Evolutionary conservation across 306 rosid genomes (phyloP), one percentile per base, ranked within the genome.

Genomic region (Prunus mongolica): DNA sequence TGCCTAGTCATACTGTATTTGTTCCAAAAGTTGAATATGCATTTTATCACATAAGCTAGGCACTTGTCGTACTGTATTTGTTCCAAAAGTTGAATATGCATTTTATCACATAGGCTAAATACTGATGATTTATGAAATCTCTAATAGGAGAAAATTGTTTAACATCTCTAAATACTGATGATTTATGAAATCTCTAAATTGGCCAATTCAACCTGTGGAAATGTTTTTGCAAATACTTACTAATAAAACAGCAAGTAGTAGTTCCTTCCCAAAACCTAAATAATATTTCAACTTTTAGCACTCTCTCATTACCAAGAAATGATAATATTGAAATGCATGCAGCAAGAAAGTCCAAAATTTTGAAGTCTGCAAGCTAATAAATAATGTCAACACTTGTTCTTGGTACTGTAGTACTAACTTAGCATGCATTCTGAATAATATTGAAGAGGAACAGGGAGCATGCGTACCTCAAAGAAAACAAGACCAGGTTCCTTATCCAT

Each of bases 401-500:
- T 70, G 63, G 49, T 38, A 56, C 6, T 0, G 24, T 55, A 55
- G 20, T 55, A 25, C 44, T 62, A 62, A 30, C 11, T 13, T 13
- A 5, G 38, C 6, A 41, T 41, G 67, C 38, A 41, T 38, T 32
- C 45, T 62, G 51, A 71, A 58, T 46, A 54, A 73, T 41, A 65
- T 25, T 67, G 67, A 77, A 67, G 58, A 58, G 20, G 41, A 62
- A 12, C 11, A 62, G 66, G 77, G 71, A 46, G 25, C 52, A 68
- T 75, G 55, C 79, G 55, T 85, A 92, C 98, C 96, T 95, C 97
- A 66, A 95, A 95, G 82, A 84, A 91, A 82, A 95, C 93, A 58
- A 95, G 97, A 14, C 97, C 97, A 0, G 96, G 90, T 77, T 95
- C 97, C 76, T 81, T 75, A 47, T 87, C 92, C 96, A 95, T 90